Evolutionary conservation across 1,284 basidiomycete genomes (phyloP).

Genomic region (Cutaneotrichosporon cutaneum): DNA sequence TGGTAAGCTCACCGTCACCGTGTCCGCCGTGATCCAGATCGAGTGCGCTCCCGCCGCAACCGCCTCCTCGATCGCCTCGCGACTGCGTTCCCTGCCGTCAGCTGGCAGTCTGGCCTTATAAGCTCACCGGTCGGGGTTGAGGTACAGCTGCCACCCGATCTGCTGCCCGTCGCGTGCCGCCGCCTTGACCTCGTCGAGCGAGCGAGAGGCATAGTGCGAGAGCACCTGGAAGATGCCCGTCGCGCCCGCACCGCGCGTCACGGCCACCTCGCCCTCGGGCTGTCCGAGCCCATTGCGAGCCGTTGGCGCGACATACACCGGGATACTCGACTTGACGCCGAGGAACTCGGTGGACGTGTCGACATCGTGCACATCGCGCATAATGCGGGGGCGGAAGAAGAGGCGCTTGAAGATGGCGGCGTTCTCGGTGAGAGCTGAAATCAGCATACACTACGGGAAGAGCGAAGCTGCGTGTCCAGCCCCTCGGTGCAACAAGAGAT

Average conservation of each 20-base stretch:
- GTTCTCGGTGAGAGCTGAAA: slow-evolving; percentile 59
- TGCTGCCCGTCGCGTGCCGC: slow-evolving; percentile 38
- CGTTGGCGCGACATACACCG: slow-evolving; percentile 75
- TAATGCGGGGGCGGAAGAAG: slow-evolving; percentile 76
- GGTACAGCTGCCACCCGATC: slow-evolving; percentile 45
- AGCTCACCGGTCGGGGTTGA: slow-evolving; percentile 37
- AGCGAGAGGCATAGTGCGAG: slow-evolving; percentile 53
- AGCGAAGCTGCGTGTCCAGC: slow-evolving; percentile 5
- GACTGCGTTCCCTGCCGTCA: slow-evolving; percentile 43
- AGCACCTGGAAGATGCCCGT: slow-evolving; percentile 52
- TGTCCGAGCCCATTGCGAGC: slow-evolving; percentile 56
- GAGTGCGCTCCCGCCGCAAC: slow-evolving; percentile 49
- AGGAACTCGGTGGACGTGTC: slow-evolving; percentile 73
- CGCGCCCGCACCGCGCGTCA: slow-evolving; percentile 53
- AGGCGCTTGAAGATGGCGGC: slow-evolving; percentile 69
- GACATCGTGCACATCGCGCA: slow-evolving; percentile 66
- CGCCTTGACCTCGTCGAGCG: slow-evolving; percentile 54
- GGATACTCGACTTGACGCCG: slow-evolving; percentile 67
- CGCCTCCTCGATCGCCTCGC: slow-evolving; percentile 49
- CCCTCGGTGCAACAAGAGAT: background rate
- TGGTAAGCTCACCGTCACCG: slow-evolving; percentile 40
- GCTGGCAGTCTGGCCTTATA: background rate
- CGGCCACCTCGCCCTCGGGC: slow-evolving; percentile 55
- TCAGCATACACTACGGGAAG: slow-evolving; percentile 11
- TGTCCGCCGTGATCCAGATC: slow-evolving; percentile 56